Evolutionary conservation across 768 basidiomycete genomes (phyloP).

Genomic region (Amanita fuliginea): DNA sequence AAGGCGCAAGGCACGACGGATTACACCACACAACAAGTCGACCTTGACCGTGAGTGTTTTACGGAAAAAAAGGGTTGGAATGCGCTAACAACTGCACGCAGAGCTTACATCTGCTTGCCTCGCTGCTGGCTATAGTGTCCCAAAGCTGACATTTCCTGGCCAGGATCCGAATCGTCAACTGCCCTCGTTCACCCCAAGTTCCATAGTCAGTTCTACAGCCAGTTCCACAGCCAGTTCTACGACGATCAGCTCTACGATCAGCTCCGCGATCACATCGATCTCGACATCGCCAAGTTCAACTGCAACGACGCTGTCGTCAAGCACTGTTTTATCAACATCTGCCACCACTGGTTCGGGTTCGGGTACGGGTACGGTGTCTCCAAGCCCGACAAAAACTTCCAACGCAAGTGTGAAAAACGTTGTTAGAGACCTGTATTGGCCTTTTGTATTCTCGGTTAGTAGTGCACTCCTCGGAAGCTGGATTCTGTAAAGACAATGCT

Average conservation of each 20-base stretch:
- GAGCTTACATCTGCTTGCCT: neutral
- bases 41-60: neutral
- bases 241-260: neutral
- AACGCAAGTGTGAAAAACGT: neutral
- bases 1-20: neutral
- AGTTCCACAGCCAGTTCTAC: neutral
- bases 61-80: too few relatives aligned
- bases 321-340: neutral
- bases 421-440: neutral
- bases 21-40: neutral
- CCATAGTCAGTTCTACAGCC: neutral
- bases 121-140: constrained; percentile 8
- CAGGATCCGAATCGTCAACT: constrained; percentile 16
- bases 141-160: constrained; percentile 18
- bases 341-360: neutral
- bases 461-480: neutral
- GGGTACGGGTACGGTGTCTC: neutral
- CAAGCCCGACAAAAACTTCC: neutral
- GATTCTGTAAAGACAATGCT: neutral
- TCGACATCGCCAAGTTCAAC: too few relatives aligned
- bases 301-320: too few relatives aligned
- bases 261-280: too few relatives aligned
- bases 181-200: constrained; percentile 8
- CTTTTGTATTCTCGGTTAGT: neutral
- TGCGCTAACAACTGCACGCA: too few relatives aligned